Percentiles rank a stretch among this genome's conserved stretches.
phyloP scores from a whole-genome alignment of 177 flowering plant genomes.

The Vitis hybrid region DNA sequence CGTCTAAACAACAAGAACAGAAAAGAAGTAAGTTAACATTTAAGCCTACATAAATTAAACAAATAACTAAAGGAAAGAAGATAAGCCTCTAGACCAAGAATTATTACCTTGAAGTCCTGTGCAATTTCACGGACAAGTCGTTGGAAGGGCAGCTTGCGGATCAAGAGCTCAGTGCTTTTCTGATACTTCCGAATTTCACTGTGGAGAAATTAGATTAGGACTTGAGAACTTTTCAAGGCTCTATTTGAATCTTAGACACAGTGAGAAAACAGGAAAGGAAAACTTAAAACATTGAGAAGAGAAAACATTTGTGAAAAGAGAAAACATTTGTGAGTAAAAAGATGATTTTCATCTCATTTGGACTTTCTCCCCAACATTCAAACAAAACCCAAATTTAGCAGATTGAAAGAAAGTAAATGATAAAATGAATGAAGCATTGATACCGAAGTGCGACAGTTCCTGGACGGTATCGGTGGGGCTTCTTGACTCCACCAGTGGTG shows the following conservation, averaged over 20 bases:
- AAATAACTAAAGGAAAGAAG: neutral
- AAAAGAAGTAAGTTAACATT: neutral
- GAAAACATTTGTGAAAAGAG: too few relatives aligned
- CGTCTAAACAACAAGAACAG: conserved; percentile 3
- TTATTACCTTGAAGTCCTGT: conserved; percentile 17
- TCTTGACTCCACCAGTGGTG: conserved; percentile 9
- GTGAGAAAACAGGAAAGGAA: too few relatives aligned
- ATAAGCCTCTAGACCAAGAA: neutral
- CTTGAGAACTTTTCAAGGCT: too few relatives aligned
- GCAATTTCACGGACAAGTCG: conserved; percentile 25
- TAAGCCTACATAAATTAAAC: neutral
- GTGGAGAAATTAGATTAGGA: neutral
- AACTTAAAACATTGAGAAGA: too few relatives aligned
- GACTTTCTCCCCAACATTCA: neutral
- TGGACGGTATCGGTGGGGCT: conserved; percentile 5
- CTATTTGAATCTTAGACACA: too few relatives aligned
- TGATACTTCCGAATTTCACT: conserved; percentile 29
- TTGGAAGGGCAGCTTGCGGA: conserved; percentile 28
- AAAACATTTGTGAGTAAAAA: too few relatives aligned
- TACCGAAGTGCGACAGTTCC: conserved; percentile 17
- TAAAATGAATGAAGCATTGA: neutral
- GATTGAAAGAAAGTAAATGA: neutral
- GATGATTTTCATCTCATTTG: too few relatives aligned
- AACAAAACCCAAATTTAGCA: neutral
- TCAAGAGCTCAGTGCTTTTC: conserved; percentile 32